Conservation (phyloP, 2,329 filamentous ascomycete species). For the Leptoxyphium fumago region DNA sequence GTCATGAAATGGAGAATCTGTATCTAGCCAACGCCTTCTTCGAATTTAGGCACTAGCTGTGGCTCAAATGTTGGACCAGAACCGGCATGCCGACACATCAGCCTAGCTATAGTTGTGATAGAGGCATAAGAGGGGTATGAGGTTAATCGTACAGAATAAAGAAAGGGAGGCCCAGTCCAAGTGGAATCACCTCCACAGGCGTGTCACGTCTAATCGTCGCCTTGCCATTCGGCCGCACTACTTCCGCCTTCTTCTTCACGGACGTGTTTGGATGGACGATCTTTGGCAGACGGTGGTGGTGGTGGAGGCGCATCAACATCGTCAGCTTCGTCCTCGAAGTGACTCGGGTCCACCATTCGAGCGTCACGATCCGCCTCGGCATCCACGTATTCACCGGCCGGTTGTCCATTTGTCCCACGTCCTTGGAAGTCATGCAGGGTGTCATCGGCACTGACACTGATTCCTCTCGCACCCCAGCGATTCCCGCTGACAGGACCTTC, state of each 20-base stretch:
- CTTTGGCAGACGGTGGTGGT: conserved; percentile 12
- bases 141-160: too few species aligned
- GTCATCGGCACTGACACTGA: conserved; percentile 46
- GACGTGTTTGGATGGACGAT: conserved; percentile 1
- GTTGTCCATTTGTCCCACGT: conserved; percentile 1
- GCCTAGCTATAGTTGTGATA: too few species aligned
- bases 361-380: conserved; percentile 9
- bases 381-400: conserved; percentile 1
- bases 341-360: conserved; percentile 30
- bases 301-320: conserved; percentile 22
- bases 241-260: conserved; percentile 9
- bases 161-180: too few species aligned
- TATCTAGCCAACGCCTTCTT: too few species aligned
- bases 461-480: conserved; percentile 43
- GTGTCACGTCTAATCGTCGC: background rate
- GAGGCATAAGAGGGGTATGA: too few species aligned
- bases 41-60: too few species aligned
- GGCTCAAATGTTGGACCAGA: too few species aligned
- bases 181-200: too few species aligned
- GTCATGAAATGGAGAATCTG: too few species aligned
- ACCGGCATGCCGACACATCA: too few species aligned
- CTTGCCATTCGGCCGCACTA: conserved; percentile 16
- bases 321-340: conserved; percentile 30
- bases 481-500: conserved; percentile 19
- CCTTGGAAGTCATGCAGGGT: conserved; percentile 24